Evolutionary conservation across 257 asterid species (phyloP).

Genomic region (Solanum corneliomulleri): DNA sequence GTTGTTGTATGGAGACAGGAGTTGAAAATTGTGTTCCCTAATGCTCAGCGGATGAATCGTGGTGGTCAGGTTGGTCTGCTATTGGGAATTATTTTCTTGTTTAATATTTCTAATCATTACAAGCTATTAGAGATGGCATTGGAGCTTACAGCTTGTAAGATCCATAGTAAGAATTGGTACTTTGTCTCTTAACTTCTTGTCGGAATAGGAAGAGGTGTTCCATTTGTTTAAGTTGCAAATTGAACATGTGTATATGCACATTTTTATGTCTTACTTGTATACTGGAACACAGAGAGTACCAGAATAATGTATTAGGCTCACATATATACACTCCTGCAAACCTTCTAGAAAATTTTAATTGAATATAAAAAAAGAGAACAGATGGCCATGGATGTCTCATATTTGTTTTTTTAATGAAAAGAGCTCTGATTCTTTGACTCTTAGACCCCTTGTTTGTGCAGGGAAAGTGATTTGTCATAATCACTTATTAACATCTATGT

Average conservation of each 20-base stretch:
- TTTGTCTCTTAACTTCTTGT: background rate
- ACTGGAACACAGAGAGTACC: background rate
- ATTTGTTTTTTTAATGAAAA: background rate
- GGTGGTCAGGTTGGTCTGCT: slow-evolving; percentile 83
- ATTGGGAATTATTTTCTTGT: background rate
- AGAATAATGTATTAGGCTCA: background rate
- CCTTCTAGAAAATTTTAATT: background rate
- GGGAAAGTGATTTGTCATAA: background rate
- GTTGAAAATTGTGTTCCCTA: slow-evolving; percentile 77
- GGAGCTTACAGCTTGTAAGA: background rate
- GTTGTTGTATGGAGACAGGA: slow-evolving; percentile 32
- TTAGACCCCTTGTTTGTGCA: background rate
- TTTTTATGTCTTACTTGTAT: background rate
- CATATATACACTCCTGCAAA: background rate
- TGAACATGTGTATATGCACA: background rate
- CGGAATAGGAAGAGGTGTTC: background rate
- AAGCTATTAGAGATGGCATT: background rate
- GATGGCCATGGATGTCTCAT: background rate
- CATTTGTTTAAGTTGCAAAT: background rate
- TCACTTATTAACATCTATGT: background rate
- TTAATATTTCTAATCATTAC: background rate
- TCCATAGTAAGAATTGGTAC: background rate
- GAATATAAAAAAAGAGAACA: background rate
- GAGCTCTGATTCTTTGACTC: background rate
- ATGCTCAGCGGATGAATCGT: slow-evolving; percentile 84